phyloP scores from a whole-genome alignment of 192 early-diverging fungal species.

The Backusella liffmaniae region DNA sequence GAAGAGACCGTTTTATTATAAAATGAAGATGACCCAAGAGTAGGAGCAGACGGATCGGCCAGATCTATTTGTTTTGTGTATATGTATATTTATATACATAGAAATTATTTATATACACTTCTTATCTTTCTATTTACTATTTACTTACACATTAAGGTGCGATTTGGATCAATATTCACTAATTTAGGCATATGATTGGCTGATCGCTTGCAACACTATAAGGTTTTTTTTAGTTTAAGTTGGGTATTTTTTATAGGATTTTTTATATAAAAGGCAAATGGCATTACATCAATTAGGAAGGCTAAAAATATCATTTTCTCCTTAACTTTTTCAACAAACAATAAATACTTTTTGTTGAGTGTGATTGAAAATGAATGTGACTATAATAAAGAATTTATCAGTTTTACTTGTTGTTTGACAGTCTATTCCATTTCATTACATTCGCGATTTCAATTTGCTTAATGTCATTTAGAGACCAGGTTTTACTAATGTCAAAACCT shows the following conservation, averaged over 20 bases:
- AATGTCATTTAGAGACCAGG: conserved; percentile 57
- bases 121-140: neutral
- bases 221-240: neutral
- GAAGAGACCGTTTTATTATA: neutral
- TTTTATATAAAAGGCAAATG: neutral
- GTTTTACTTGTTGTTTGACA: neutral
- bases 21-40: neutral
- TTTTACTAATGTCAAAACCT: conserved; percentile 50
- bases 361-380: conserved; percentile 49
- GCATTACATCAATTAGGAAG: conserved; percentile 31
- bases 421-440: conserved; percentile 30
- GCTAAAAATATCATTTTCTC: conserved; percentile 53
- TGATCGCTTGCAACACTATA: conserved; percentile 42
- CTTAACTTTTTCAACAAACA: conserved; percentile 45
- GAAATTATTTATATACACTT: neutral
- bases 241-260: neutral
- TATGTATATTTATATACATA: neutral
- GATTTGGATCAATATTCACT: conserved; percentile 48
- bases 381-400: conserved; percentile 27
- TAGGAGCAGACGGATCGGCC: conserved; percentile 11
- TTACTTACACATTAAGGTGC: conserved; percentile 33
- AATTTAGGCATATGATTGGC: conserved; percentile 45
- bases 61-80: conserved; percentile 4
- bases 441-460: conserved; percentile 48
- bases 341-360: conserved; percentile 49